Evolutionary conservation across 2,329 filamentous ascomycete species (phyloP), one percentile per base, ranked within the genome.

Genomic region (Pseudocercospora pini-densiflorae): DNA sequence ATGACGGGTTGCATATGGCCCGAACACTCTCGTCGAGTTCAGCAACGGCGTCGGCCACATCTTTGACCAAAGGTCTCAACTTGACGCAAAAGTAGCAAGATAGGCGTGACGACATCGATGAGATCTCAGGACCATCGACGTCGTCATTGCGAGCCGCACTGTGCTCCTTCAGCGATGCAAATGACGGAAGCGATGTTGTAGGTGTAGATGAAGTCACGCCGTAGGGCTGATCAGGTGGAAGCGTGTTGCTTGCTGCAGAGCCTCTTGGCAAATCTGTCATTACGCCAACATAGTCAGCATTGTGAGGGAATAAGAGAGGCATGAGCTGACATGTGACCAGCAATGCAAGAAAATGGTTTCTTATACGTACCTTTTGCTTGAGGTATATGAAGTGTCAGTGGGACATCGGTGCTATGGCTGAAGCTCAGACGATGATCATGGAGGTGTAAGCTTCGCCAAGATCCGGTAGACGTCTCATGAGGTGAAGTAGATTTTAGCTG

Each of bases 181-280:
- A 74, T 2, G 74, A 73, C 3, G 74, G 73, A 27, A 76, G 65
- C 12, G 67, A 70, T 14, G 65, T 70, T 60, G 66, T 60, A 33
- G 71, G 53, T 5, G 60, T 63, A 27, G 64, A 64, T 19, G 53
- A 43, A 12, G 45, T 55, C 53, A 58, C 40, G 53, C 64, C 45
- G 10, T 59, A n/a, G 40, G 61, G 62, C 33, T 49, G 36, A 43
- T 68, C 62, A 0, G 53, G 45, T 27, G 36, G 31, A 29, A 9
- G 49, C 31, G 64, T 33, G 19, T 12, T 58, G 51, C 43, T 61
- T 43, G 62, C 21, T 49, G 67, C 19, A 23, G 61, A 61, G 33
- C 63, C 21, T 57, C 66, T 66, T 55, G 63, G 65, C 63, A 60
- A 55, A 62, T 70, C 70, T 71, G 61, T 64, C 68, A 68, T 70